A percentile compares a stretch with the other conserved stretches of the same genome.
Evolutionary conservation across 2,329 filamentous ascomycete genomes (phyloP).

Genomic region (Pseudopyrenochaeta lycopersici): DNA sequence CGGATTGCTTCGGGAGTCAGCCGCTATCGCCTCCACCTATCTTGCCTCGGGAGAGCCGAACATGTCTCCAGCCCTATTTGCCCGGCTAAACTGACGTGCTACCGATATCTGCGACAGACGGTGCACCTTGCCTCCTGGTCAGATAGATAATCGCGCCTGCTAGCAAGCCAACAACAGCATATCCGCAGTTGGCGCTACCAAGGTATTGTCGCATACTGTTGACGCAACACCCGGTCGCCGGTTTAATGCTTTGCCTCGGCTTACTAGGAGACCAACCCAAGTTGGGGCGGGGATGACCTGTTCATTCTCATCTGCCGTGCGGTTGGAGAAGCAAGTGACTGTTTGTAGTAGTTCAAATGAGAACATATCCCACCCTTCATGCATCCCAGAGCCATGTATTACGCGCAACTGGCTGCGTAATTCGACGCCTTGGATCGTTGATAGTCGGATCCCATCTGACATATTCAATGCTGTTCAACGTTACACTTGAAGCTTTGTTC

Average conservation of each 20-base stretch:
- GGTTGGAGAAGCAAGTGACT: no score
- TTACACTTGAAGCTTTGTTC: slow-evolving; percentile 6
- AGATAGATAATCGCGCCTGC: not conserved
- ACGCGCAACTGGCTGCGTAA: not conserved
- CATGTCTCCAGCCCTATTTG: not conserved
- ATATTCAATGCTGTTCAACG: slow-evolving; percentile 10
- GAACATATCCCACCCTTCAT: not conserved
- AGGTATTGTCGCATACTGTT: not conserved
- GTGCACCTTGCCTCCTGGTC: not conserved
- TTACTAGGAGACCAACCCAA: no score
- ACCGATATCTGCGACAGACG: not conserved
- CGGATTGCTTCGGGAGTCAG: not conserved
- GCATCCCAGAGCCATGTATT: not conserved
- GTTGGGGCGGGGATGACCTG: no score
- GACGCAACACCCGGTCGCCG: not conserved
- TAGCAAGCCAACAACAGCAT: not conserved
- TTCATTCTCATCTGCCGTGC: not conserved
- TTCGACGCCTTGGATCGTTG: not conserved
- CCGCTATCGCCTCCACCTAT: not conserved
- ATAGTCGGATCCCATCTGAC: not conserved
- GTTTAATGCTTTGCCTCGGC: no score
- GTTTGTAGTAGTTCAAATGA: not conserved
- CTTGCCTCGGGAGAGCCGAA: not conserved
- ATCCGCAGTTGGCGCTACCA: not conserved
- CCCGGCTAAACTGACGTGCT: not conserved